A percentile compares a stretch with the other conserved stretches of the same genome.
Evolutionary conservation across 2,329 filamentous ascomycete species (phyloP).

Genomic region (Penicillium fuscoglaucum): DNA sequence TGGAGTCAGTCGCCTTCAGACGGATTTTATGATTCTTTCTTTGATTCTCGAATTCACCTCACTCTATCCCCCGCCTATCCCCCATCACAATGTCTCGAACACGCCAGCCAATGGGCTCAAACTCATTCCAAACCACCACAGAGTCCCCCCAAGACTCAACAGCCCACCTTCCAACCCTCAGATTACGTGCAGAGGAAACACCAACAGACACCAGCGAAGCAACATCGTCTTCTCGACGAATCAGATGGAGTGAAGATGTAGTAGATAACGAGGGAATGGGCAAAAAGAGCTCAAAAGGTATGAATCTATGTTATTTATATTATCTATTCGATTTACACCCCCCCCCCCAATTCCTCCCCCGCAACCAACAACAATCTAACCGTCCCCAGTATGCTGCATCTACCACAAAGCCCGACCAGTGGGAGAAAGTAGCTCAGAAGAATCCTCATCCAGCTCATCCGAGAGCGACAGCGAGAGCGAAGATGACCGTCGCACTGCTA

Average conservation of each 20-base stretch:
- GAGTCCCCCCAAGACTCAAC: conserved; percentile 21
- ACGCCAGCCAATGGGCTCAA: conserved; percentile 33
- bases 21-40: background rate
- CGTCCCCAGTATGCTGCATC: conserved; percentile 87
- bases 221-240: conserved; percentile 56
- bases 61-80: background rate
- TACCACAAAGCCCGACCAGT: conserved; percentile 83
- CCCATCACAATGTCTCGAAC: conserved; percentile 39
- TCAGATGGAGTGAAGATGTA: conserved; percentile 91
- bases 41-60: background rate
- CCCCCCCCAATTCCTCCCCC: background rate
- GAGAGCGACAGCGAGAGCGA: conserved; percentile 50
- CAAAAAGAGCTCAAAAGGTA: conserved; percentile 92
- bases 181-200: conserved; percentile 31
- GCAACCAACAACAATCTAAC: background rate
- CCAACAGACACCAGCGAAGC: conserved; percentile 11
- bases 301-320: conserved; percentile 13
- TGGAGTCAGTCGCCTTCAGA: background rate
- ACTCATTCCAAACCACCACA: conserved; percentile 31
- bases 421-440: conserved; percentile 72
- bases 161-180: conserved; percentile 32
- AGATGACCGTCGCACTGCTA: conserved; percentile 22
- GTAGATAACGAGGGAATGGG: conserved; percentile 94
- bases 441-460: conserved; percentile 53
- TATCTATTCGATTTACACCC: background rate